Percentiles rank a stretch among this genome's conserved stretches.
Conservation (phyloP, 2,329 filamentous ascomycete species). For the Tolypocladium album region DNA sequence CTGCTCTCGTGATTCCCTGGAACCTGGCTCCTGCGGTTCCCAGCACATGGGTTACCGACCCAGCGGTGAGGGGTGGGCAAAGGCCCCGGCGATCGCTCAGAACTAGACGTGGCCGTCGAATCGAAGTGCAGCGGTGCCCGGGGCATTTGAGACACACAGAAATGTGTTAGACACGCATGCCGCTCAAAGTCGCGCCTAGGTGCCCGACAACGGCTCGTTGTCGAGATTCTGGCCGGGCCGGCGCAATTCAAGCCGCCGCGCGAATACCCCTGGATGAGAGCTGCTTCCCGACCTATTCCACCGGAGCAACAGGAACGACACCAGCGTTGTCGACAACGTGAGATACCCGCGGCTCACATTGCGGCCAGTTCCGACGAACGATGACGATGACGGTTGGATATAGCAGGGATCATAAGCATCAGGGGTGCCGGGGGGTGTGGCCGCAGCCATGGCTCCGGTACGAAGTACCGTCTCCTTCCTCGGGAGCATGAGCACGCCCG, state of each 20-base stretch:
- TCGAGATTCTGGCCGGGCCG: background rate
- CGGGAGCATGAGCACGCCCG: background rate
- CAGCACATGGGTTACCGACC: background rate
- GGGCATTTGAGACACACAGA: background rate
- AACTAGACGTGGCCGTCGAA: background rate
- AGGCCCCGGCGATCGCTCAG: background rate
- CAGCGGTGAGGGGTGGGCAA: background rate
- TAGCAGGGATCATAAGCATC: background rate
- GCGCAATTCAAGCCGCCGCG: background rate
- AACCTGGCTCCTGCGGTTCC: background rate
- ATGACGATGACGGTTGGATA: background rate
- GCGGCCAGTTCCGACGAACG: background rate
- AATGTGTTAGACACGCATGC: conserved; percentile 3
- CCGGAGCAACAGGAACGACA: background rate
- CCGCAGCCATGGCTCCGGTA: background rate
- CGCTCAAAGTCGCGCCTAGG: background rate
- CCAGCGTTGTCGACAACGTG: background rate
- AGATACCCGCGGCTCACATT: background rate
- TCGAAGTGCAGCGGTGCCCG: background rate
- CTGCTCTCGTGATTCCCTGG: background rate
- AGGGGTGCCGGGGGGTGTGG: background rate
- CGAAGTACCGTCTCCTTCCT: background rate
- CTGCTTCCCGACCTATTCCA: background rate
- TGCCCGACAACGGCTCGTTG: background rate
- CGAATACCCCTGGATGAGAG: background rate